Base-by-base conservation (phyloP, 1,139 yeast species). In the Nakaseomyces sp. region DNA sequence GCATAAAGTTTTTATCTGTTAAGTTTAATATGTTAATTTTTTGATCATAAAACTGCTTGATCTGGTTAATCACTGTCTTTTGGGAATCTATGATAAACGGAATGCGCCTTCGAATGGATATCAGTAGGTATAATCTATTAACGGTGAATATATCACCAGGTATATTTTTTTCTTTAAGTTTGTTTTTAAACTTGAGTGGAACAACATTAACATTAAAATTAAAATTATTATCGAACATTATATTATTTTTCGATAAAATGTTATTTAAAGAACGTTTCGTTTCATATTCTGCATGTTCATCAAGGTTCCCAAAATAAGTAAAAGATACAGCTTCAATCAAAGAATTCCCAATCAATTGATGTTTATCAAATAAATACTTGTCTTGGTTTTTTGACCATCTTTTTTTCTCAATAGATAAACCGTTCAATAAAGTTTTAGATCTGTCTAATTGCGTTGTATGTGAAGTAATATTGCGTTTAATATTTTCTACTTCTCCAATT, bases 401-500 rank as follows among this genome's bases (percentile, higher is more conserved):
- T n/a, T 68, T 66, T 52, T 82, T 73, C 58, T 91, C 98, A 1
- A 66, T 62, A 0, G 81, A 72, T 49, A 91, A 68, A 51, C 76
- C 79, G 5, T 77, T 79, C 38, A 89, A 69, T 38, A 91, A 68
- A 18, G 68, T 61, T 45, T 75, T 66, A 50, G 96, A 83, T 43
- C 95, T 68, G 1, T 60, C 64, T 2, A 87, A 84, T 50, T 78
- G 84, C 5, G 49, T 51, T 50, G 80, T 77, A 8, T 87, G 93
- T 1, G 60, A 53, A 2, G 61, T 63, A 82, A 88, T 83, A 56
- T 86, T 91, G 3, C 67, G 57, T 59, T 84, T 88, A 42, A 88
- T 79, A 30, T 70, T 67, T 57, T 91, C 96, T 0, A 86, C 74
- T 35, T 86, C 91, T 46, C 95, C 69, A 38, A 91, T 87, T 30